Base-by-base conservation (phyloP, 2,329 filamentous ascomycete species). In the Colletotrichum abscissum region DNA sequence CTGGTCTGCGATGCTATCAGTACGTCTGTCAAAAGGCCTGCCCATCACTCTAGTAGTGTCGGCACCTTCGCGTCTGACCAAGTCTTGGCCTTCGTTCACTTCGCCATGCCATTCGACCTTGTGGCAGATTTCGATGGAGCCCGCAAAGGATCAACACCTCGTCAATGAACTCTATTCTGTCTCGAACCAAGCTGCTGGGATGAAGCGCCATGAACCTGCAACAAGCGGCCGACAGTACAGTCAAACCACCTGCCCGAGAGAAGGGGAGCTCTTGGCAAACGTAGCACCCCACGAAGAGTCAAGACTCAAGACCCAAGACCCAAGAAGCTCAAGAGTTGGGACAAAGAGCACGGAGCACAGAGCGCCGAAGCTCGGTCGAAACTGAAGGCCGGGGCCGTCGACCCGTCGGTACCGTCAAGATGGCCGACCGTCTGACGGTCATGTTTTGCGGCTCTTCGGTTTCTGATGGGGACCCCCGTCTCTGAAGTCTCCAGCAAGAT, bases 161-260 rank as follows among this genome's bases (percentile, higher is more conserved):
- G 14, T 56, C 14, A 9, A 24, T 19, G 24, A 56, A 70, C 60
- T 70, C 67, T 66, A 59, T 28, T 54, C 42, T 30, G 67, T 70
- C 67, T 66, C 62, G 67, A 66, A 38, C 67, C 67, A 70, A 66
- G 55, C 67, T 70, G 62, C 67, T 33, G 67, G 67, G 67, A 70
- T 70, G 55, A 42, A 16, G 42, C 67, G 62, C 62, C 58, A 57
- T 59, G 54, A 69, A 69, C 38, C n/a, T 65, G 54, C 60, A 58
- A 59, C 67, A 33, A 24, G 26, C 28, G n/a, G 30, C 55, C n/a
- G 24, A 22, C 55, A 57, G 35, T 11, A 56, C 16, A 59, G 19
- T 7, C 19, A 35, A n/a, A 33, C 28, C 28, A n/a, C 42, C 52
- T 24, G 16, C 16, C 54, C n/a, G 24, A 35, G 28, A 11, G 28